Conservation (phyloP, 2,329 filamentous ascomycete species). For the Pseudogymnoascus sp. region DNA sequence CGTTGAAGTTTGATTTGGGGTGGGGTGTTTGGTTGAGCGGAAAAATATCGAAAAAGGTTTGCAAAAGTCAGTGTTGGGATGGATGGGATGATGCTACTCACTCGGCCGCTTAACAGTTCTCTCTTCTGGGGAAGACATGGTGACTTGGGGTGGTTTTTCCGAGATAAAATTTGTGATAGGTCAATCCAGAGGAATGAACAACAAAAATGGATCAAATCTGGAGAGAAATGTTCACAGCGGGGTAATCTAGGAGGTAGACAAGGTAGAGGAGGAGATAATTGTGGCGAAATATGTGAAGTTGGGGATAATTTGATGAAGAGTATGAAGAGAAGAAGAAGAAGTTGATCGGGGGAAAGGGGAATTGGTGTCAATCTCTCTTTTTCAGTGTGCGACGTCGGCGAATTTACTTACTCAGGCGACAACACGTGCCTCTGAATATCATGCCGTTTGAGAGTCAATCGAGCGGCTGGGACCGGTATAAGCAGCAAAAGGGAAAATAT, state of each 20-base stretch:
- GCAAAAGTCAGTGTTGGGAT: not conserved
- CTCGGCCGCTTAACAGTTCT: conserved; percentile 25
- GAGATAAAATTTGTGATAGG: conserved; percentile 1
- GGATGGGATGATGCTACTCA: conserved; percentile 18
- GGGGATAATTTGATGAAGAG: not conserved
- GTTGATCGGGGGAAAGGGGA: not conserved
- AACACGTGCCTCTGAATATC: conserved; percentile 5
- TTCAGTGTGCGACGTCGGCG: not conserved
- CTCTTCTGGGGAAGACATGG: conserved; percentile 21
- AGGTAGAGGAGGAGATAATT: not conserved
- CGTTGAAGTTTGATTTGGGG: conserved; percentile 6
- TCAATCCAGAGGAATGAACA: not conserved
- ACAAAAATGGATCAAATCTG: conserved; percentile 1
- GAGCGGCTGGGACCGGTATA: not conserved
- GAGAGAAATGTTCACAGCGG: not conserved
- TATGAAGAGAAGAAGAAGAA: not conserved
- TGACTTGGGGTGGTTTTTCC: conserved; percentile 3
- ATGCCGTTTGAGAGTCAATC: not conserved
- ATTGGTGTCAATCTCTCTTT: not conserved
- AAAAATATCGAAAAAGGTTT: conserved; percentile 5
- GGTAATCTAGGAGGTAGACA: not conserved
- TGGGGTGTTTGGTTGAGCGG: not conserved
- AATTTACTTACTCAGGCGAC: not conserved
- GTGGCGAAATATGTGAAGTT: not conserved
- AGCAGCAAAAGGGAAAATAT: not conserved